Evolutionary conservation across 2,329 filamentous ascomycete species (phyloP), one percentile per base, ranked within the genome.

Genomic region (Macroventuria anomochaeta): DNA sequence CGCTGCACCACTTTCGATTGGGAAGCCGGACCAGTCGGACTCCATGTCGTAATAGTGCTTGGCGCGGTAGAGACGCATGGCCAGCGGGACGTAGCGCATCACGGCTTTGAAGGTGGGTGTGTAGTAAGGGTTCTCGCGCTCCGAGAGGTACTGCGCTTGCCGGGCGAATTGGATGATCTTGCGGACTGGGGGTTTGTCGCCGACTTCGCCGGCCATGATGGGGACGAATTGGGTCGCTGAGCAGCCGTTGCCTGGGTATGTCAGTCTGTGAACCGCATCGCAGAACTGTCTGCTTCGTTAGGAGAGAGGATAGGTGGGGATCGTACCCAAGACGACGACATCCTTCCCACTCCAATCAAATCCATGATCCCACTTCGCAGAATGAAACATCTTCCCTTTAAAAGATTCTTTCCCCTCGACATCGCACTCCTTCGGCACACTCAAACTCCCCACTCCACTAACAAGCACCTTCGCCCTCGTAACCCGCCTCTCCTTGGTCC

Each of bases 201-300:
- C 62, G 2, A 68, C 63, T n/a, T 68, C 68, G 26, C 67, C 63
- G 13, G 73, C 74, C 64, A 80, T 72, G 29, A 77, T 74, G 3
- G 79, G 79, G 1, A 81, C 75, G 33, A 80, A 79, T 59, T 81
- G 79, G 0, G 79, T 80, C 6, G 79, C 79, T 42, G 74, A 77
- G 57, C 77, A 80, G 31, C 79, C 78, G 51, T 81, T 81, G 15
- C 76, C 76, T 74, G 49, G 7, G 12, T 50, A 38, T 26, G 34
- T 42, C 28, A 42, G 34, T 31, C 12, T 29, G 18, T 25, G 15
- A 32, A 13, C 3, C 1, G 13, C 8, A 13, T 1, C 2, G n/a
- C 2, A 11, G 15, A 3, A 7, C 1, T 3, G 11, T 18, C 15
- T 17, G 4, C 2, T n/a, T n/a, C n/a, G n/a, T n/a, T n/a, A n/a